phyloP scores from a whole-genome alignment of 202 grass and related monocot species.

The Panicum hallii region DNA sequence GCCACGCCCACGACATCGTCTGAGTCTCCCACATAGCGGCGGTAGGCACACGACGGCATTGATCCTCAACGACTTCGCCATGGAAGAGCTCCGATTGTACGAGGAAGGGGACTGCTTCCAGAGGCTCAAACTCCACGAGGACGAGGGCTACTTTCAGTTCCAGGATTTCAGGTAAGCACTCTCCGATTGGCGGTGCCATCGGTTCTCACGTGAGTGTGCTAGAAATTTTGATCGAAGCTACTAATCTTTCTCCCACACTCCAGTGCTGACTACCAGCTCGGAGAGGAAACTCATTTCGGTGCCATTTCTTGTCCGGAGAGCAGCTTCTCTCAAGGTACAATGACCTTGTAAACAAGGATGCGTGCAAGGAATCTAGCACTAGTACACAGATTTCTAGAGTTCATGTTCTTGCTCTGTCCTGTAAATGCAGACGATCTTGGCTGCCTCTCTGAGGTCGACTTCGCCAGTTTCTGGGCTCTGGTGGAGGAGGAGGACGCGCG shows the following conservation, averaged over 20 bases:
- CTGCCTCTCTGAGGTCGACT: constrained; percentile 1
- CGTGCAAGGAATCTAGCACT: background rate
- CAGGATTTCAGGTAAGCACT: constrained; percentile 35
- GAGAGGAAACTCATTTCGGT: background rate
- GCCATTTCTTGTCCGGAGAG: background rate
- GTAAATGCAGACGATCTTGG: constrained; percentile 34
- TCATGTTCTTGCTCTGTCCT: background rate
- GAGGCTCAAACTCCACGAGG: background rate
- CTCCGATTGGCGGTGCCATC: background rate
- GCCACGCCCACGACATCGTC: constrained; percentile 8
- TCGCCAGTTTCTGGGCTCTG: constrained; percentile 21
- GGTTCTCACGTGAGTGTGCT: background rate
- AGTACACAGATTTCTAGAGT: background rate
- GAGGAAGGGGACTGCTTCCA: background rate
- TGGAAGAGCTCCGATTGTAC: background rate
- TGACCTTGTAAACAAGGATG: background rate
- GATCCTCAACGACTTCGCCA: background rate
- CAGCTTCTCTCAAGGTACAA: constrained; percentile 35
- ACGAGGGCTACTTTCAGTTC: background rate
- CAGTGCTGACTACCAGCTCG: constrained; percentile 8
- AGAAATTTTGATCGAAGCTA: background rate
- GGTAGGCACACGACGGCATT: background rate
- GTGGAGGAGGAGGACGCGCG: constrained; percentile 16
- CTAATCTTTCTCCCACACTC: background rate
- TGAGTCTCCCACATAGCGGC: background rate